Conservation (phyloP, 1,139 yeast genomes). For the Eremothecium coryli region DNA sequence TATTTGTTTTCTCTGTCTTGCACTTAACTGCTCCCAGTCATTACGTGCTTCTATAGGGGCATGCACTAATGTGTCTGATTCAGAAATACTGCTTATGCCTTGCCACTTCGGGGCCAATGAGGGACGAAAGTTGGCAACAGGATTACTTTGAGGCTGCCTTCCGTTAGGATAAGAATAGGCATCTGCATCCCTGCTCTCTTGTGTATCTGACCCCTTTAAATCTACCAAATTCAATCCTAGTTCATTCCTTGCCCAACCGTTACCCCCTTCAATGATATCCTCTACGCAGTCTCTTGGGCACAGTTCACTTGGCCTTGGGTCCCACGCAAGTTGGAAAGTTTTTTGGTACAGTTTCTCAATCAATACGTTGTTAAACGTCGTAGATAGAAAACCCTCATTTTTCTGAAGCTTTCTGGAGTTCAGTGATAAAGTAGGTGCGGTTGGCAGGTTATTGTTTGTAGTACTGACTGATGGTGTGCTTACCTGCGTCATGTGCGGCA, state of each 20-base stretch:
- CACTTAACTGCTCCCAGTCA: constrained; percentile 1
- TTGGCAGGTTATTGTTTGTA: neutral
- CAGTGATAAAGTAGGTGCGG: no score
- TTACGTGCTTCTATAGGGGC: constrained; percentile 1
- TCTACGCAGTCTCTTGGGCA: constrained; percentile 66
- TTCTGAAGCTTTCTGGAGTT: constrained; percentile 3
- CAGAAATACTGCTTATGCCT: no score
- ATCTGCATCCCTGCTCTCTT: neutral
- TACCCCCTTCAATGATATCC: constrained; percentile 67
- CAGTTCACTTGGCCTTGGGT: constrained; percentile 62
- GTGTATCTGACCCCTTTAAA: constrained; percentile 15
- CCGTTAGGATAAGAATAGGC: no score
- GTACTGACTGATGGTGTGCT: constrained; percentile 3
- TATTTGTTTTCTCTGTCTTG: constrained; percentile 4
- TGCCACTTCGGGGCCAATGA: no score
- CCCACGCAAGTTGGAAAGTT: constrained; percentile 70
- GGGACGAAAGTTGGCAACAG: no score
- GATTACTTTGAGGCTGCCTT: no score
- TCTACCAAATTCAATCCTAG: constrained; percentile 37
- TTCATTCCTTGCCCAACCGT: constrained; percentile 53
- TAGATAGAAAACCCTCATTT: constrained; percentile 7
- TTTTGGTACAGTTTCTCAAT: constrained; percentile 47
- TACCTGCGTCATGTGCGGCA: constrained; percentile 1
- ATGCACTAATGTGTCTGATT: neutral
- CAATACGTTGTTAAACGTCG: constrained; percentile 33